Evolutionary conservation across 2,329 filamentous ascomycete species (phyloP), one percentile per base, ranked within the genome.

Genomic region (Furcasterigmium furcatum): DNA sequence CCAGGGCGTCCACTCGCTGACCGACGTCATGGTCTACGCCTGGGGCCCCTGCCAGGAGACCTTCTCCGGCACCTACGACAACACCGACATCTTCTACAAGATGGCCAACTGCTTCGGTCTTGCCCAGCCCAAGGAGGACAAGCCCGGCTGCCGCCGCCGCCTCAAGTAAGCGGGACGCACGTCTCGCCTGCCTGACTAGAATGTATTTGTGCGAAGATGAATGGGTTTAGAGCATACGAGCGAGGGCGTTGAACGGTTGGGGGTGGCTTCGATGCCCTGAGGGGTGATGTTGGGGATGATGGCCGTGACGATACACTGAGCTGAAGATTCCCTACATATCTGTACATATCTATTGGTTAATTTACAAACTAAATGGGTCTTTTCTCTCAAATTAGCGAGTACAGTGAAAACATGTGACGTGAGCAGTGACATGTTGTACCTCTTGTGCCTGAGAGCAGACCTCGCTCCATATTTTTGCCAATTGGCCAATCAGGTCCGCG

Each of bases 21-120:
- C 87, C 1, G 87, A 91, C 56, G 87, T 91, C 25, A 83, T 87
- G 2, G 84, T 94, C 18, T 92, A 87, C 57, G 85, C 87, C 2
- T 77, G 79, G 71, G 88, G 88, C 0, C 88, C 88, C 6, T 92
- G 88, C 68, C 84, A 90, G 63, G 84, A 88, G 56, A 68, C 77
- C 13, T 94, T 94, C 60, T 80, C 83, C 5, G 86, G 87, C 45
- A 79, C 84, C 4, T 88, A 83, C 54, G 82, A 73, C 63, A 87
- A 82, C 59, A 77, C 88, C 38, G 86, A 90, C 51, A 72, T 90
- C 52, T 90, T 90, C 57, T 90, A 83, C 68, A 82, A 84, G 63
- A 87, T 90, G 60, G 81, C 85, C 13, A 74, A 74, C 53, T 88
- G 84, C 56, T 67, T 88, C 45, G 85, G 85, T 39, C 65, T 85